Conservation (phyloP, 257 asterid species). For the Plectranthus barbatus region DNA sequence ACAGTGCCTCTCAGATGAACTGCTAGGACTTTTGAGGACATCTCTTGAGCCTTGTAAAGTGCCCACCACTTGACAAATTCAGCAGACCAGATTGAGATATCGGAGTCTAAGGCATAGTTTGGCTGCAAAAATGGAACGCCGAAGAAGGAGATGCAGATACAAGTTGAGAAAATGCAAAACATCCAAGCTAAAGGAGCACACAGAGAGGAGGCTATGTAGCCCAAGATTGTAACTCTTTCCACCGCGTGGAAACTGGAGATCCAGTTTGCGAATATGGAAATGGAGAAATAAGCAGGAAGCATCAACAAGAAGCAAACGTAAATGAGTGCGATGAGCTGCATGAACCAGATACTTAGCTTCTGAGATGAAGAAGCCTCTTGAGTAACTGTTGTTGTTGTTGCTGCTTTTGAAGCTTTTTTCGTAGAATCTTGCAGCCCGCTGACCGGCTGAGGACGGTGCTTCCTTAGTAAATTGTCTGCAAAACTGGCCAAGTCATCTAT, state of each 20-base stretch:
- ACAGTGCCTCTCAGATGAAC: slow-evolving; percentile 67
- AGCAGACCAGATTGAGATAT: slow-evolving; percentile 52
- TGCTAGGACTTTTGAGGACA: slow-evolving; percentile 59
- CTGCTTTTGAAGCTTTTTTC: slow-evolving; percentile 6
- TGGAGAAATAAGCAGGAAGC: slow-evolving; percentile 39
- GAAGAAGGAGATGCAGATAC: slow-evolving; percentile 28
- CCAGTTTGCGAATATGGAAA: slow-evolving; percentile 20
- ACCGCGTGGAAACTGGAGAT: not conserved
- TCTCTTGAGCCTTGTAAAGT: slow-evolving; percentile 54
- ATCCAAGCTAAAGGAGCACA: slow-evolving; percentile 53
- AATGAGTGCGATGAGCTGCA: slow-evolving; percentile 39
- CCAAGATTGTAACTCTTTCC: not conserved
- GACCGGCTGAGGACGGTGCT: slow-evolving; percentile 20
- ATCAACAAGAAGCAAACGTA: slow-evolving; percentile 40
- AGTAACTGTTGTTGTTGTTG: slow-evolving; percentile 1
- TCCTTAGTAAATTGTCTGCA: slow-evolving; percentile 27
- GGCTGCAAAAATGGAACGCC: slow-evolving; percentile 48
- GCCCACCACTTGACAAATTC: slow-evolving; percentile 78
- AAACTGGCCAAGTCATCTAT: slow-evolving; percentile 43
- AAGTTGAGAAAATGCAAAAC: slow-evolving; percentile 37
- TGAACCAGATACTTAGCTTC: slow-evolving; percentile 28
- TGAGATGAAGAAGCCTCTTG: slow-evolving; percentile 21
- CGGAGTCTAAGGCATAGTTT: slow-evolving; percentile 35
- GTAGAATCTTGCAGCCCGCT: slow-evolving; percentile 3
- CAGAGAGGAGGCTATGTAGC: slow-evolving; percentile 19